Base-by-base conservation (phyloP, 345 rosid genomes). In the Hevea brasiliensis region DNA sequence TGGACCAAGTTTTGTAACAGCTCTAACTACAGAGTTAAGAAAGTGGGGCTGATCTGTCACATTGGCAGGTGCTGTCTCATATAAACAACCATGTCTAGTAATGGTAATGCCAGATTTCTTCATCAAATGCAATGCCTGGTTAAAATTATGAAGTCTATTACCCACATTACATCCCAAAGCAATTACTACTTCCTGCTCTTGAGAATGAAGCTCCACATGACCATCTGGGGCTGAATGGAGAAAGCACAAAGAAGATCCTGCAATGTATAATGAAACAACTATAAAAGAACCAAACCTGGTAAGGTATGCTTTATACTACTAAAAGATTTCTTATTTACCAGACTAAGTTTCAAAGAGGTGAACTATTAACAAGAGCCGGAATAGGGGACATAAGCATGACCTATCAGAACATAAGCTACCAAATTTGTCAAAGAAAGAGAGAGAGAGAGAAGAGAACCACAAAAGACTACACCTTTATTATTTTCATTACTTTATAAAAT, bases 111-210 rank as follows among this genome's bases (percentile, higher is more conserved):
- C 96, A 1, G 76, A 75, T 74, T 72, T 76, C 75, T 81, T 87
- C 97, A 92, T 89, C 75, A 82, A 70, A n/a, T 61, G 73, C 77
- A 92, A 82, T 21, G 97, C 98, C 68, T 90, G 81, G 27, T 80
- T 84, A 75, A 94, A 92, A 69, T 89, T 88, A 61, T 65, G 67
- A 80, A 92, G 74, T 68, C 98, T 79, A 75, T 92, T 82, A 42
- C 97, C 95, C 27, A 94, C 85, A 81, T 94, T 92, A 77, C 98
- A 87, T 77, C 98, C 98, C 26, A 94, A 35, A 72, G 98, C 98
- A 76, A 92, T 94, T 75, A 87, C 87, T 5, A 94, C 89, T 77
- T 94, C 97, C 74, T 94, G 85, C 82, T 89, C 90, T 1, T 76
- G 81, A 47, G 93, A 85, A 65, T 85, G 82, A 77, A 90, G 86